Conservation (phyloP, 2,329 filamentous ascomycete species). For the Sodiomyces alkalinus region DNA sequence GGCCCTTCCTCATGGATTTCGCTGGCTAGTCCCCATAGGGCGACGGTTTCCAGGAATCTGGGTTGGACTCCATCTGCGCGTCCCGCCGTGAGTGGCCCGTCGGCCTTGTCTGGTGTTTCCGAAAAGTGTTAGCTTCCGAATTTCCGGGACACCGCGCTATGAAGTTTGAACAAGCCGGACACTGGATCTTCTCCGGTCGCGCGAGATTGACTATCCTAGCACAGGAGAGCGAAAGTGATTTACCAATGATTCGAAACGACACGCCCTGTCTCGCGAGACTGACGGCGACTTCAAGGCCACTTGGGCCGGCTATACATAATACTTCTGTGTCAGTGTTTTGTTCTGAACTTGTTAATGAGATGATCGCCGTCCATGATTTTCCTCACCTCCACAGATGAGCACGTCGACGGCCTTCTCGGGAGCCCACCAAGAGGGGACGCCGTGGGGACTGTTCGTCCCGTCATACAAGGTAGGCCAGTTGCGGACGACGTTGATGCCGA, state of each 20-base stretch:
- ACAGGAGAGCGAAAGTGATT: conserved; percentile 2
- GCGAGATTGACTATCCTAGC: no score
- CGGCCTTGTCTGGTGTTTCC: conserved; percentile 14
- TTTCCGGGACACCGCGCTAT: no score
- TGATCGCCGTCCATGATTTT: conserved; percentile 4
- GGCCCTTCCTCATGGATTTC: conserved; percentile 18
- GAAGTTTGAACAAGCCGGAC: no score
- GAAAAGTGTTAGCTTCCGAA: no score
- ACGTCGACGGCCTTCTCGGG: conserved; percentile 16
- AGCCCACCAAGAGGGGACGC: conserved; percentile 13
- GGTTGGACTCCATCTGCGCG: conserved; percentile 13
- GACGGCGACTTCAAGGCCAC: conserved; percentile 14
- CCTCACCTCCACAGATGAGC: conserved; percentile 17
- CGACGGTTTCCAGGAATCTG: conserved; percentile 5
- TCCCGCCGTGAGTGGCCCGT: conserved; percentile 12
- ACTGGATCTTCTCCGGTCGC: no score
- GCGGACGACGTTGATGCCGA: conserved; percentile 13
- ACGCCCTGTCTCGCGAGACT: conserved; percentile 16
- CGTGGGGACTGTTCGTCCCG: conserved; percentile 14
- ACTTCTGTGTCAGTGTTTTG: background rate
- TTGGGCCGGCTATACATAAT: conserved; percentile 14
- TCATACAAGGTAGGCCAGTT: conserved; percentile 15
- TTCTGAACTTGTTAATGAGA: no score
- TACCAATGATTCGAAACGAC: conserved; percentile 18
- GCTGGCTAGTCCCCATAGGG: conserved; percentile 9